These are phyloP conservation scores for Solanum hybrid DNA, from an alignment of 305 asterid genomes.

Conservation along the genomic window DNA sequence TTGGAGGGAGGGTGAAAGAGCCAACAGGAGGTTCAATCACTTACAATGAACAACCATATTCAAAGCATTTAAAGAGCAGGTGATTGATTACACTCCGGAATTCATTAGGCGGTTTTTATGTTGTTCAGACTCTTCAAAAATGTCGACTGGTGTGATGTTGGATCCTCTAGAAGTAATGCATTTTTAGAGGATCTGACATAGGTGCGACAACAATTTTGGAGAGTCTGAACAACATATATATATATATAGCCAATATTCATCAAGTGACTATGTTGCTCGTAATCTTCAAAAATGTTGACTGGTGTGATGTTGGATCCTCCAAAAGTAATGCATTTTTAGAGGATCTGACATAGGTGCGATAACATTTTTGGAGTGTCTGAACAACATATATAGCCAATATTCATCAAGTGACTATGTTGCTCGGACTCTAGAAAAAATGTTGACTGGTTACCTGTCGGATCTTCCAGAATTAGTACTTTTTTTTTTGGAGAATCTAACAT, in stretches of 20 bases:
- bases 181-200: neutral
- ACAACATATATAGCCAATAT: neutral
- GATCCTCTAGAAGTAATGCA: neutral
- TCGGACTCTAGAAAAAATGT: neutral
- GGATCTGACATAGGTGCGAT: neutral
- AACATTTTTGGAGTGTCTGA: neutral
- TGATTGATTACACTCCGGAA: neutral
- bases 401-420: neutral
- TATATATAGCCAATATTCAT: neutral
- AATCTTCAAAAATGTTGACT: neutral
- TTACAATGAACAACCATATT: slow-evolving; percentile 71
- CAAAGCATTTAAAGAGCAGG: slow-evolving; percentile 84
- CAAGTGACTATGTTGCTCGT: neutral
- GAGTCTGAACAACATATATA: neutral
- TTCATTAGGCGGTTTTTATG: neutral
- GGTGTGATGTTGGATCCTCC: neutral
- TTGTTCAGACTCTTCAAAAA: neutral
- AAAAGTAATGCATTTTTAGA: neutral
- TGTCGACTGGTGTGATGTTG: neutral
- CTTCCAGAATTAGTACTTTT: neutral
- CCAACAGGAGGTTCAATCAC: slow-evolving; percentile 59
- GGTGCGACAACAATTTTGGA: neutral
- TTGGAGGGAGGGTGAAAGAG: slow-evolving; percentile 73
- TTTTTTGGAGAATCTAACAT: neutral
- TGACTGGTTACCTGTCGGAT: neutral